A percentile compares a stretch with the other conserved stretches of the same genome.
phyloP scores from a whole-genome alignment of 371 early-diverging fungal genomes.

The Apophysomyces variabilis region DNA sequence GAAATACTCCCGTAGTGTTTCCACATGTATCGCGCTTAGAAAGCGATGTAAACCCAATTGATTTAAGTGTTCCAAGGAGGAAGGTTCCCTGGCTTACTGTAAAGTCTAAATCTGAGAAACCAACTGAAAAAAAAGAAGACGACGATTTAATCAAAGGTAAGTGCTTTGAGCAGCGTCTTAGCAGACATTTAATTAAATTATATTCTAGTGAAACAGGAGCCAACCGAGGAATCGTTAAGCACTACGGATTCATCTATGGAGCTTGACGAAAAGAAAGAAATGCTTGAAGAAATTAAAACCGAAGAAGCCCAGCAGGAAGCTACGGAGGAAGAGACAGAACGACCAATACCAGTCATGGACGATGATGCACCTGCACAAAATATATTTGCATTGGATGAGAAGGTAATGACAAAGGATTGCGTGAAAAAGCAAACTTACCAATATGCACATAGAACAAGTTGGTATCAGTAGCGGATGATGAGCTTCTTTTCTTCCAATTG shows the following conservation, averaged over 20 bases:
- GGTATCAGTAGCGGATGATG: constrained; percentile 50
- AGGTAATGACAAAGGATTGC: constrained; percentile 14
- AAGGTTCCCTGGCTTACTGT: constrained; percentile 42
- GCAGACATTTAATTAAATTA: not conserved
- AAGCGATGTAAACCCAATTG: constrained; percentile 48
- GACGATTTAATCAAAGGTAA: not conserved
- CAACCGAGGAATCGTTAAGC: not conserved
- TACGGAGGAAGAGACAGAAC: constrained; percentile 23
- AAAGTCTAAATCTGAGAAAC: constrained; percentile 16
- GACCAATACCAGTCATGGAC: constrained; percentile 36
- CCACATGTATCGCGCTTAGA: constrained; percentile 37
- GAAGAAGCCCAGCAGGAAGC: constrained; percentile 16
- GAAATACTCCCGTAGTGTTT: constrained; percentile 44
- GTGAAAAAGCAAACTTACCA: not conserved
- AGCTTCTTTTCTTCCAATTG: constrained; percentile 48
- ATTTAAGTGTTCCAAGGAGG: constrained; percentile 25
- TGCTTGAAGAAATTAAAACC: not conserved
- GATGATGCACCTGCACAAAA: constrained; percentile 52
- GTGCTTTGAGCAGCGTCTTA: not conserved
- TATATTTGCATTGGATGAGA: constrained; percentile 42
- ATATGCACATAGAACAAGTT: constrained; percentile 18
- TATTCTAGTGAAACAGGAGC: constrained; percentile 20
- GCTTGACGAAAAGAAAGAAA: constrained; percentile 10
- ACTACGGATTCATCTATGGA: not conserved
- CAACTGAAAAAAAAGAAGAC: constrained; percentile 18